These are phyloP conservation scores for Magnolia sinica DNA, from an alignment of 164 flowering plant genomes.

Conservation along the genomic window DNA sequence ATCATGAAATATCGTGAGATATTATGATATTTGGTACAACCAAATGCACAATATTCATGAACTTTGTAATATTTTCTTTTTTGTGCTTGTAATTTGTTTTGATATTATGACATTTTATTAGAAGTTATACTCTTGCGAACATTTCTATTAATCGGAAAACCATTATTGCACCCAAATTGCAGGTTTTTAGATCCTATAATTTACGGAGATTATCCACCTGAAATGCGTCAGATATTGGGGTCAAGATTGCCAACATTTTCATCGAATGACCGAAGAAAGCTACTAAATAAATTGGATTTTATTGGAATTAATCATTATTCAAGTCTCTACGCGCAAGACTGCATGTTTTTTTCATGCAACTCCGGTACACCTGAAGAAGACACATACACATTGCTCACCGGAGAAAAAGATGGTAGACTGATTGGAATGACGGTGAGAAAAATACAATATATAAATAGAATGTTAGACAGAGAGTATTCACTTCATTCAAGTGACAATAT, in stretches of 20 bases:
- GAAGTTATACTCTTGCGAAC: background rate
- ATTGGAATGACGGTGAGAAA: slow-evolving; percentile 18
- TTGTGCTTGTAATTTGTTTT: background rate
- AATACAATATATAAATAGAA: too few species aligned
- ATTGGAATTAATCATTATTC: slow-evolving; percentile 30
- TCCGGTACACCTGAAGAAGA: background rate
- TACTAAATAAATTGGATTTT: slow-evolving; percentile 34
- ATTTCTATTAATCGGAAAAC: too few species aligned
- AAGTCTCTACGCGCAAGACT: slow-evolving; percentile 19
- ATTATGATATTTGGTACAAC: too few species aligned
- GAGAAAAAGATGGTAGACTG: slow-evolving; percentile 15
- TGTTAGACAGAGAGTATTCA: too few species aligned
- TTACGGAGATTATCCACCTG: slow-evolving; percentile 39
- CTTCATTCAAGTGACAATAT: background rate
- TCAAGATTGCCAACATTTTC: slow-evolving; percentile 27
- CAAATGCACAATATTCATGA: too few species aligned
- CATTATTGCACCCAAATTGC: background rate
- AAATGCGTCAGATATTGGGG: slow-evolving; percentile 29
- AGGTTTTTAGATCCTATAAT: slow-evolving; percentile 45
- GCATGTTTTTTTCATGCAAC: slow-evolving; percentile 12
- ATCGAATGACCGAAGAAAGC: slow-evolving; percentile 15
- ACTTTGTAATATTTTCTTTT: too few species aligned
- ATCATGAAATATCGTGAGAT: too few species aligned
- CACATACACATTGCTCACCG: background rate
- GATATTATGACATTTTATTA: background rate